Base-by-base conservation (phyloP, 2,329 filamentous ascomycete species). In the Dactylellina haptotyla region DNA sequence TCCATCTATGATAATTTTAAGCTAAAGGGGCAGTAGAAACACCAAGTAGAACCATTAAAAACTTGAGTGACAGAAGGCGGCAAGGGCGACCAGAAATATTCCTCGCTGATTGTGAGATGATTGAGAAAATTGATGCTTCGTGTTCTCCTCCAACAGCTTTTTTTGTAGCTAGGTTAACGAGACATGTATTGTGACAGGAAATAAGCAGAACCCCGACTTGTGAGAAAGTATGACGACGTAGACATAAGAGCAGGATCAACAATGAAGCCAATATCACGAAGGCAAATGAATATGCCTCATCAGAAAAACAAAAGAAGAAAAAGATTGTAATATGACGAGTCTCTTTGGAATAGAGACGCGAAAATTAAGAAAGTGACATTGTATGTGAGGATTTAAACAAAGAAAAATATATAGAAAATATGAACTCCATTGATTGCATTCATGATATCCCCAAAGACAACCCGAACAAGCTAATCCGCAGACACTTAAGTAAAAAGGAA, bases 361-460 rank as follows among this genome's bases (percentile, higher is more conserved):
- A 43, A 9, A 4, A 10, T 50, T 6, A 6, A 26, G n/a, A 50
- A 20, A 50, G 4, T 20, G 20, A 50, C 20, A 50, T 23, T 50
- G 25, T 25, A 50, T 50, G n/a, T n/a, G n/a, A n/a, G n/a, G n/a
- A 32, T 28, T n/a, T 51, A 28, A 51, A 4, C 6, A 30, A 18
- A 20, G n/a, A 46, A 46, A 51, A n/a, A 12, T 45, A 41, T 58
- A 58, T 43, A 12, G 23, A 32, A 45, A 30, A 37, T 10, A 58
- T 43, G 12, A 73, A 73, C 69, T 73, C 69, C 69, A 73, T 73
- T 58, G 53, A 62, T 66, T 72, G 62, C 56, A 73, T 39, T 73
- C 69, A 66, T 73, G 69, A 73, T 66, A 73, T 65, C 69, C 66
- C 59, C 58, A 73, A 73, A 62, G 48, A 37, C 61, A 66, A 65